phyloP scores from a whole-genome alignment of 169 alveolate species.

The Pseudocohnilembus persalinus region DNA sequence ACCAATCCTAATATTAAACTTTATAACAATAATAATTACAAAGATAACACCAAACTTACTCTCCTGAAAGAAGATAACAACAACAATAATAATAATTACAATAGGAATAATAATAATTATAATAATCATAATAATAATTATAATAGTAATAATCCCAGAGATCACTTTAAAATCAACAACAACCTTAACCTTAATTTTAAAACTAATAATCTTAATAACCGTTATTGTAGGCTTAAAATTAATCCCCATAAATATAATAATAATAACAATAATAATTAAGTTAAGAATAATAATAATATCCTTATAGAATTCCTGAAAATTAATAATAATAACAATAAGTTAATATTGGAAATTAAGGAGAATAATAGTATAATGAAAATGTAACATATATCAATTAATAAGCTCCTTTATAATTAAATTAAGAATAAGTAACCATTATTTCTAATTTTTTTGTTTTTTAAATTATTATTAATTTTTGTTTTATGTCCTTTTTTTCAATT shows the following conservation, averaged over 20 bases:
- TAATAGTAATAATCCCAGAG: not conserved
- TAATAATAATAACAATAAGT: not conserved
- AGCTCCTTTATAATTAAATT: too few relatives aligned
- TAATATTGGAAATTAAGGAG: too few relatives aligned
- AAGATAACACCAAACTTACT: not conserved
- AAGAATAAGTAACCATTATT: too few relatives aligned
- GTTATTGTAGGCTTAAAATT: too few relatives aligned
- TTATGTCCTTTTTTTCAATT: too few relatives aligned
- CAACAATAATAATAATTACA: not conserved
- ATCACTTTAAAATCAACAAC: not conserved
- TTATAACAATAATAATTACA: not conserved
- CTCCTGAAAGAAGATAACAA: not conserved
- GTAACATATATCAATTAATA: too few relatives aligned
- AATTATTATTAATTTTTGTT: too few relatives aligned
- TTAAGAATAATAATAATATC: not conserved
- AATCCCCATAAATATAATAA: too few relatives aligned
- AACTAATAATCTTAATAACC: not conserved
- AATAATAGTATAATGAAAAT: too few relatives aligned
- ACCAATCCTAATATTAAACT: not conserved
- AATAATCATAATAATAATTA: too few relatives aligned
- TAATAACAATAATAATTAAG: not conserved
- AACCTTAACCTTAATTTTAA: not conserved
- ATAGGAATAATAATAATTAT: too few relatives aligned
- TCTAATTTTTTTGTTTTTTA: too few relatives aligned
- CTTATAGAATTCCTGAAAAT: not conserved